Percentiles rank a stretch among this genome's conserved stretches.
Conservation (phyloP, 768 basidiomycete genomes). For the Ephemerocybe angulata region DNA sequence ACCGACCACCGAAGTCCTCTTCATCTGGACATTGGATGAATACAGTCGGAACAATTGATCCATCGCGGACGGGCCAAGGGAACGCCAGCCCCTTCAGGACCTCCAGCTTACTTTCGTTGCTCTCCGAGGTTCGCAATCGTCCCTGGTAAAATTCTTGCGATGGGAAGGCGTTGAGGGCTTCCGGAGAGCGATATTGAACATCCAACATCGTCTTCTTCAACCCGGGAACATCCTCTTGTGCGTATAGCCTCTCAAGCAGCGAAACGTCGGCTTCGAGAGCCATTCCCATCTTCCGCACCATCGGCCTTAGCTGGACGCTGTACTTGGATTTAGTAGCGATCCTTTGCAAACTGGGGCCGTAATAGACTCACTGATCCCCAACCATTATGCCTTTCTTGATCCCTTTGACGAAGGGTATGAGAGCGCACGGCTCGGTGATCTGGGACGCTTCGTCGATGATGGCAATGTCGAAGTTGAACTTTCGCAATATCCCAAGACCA, state of each 20-base stretch:
- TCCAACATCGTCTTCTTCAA: slow-evolving; percentile 62
- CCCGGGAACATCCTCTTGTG: slow-evolving; percentile 25
- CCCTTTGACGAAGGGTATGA: slow-evolving; percentile 68
- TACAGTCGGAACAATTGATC: slow-evolving; percentile 43
- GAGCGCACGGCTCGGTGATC: slow-evolving; percentile 60
- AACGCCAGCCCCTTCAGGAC: slow-evolving; percentile 43
- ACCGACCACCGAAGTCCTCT: slow-evolving; percentile 56
- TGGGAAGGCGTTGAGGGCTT: slow-evolving; percentile 56
- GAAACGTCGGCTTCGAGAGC: slow-evolving; percentile 58
- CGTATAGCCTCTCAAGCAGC: slow-evolving; percentile 58
- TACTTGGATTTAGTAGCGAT: neutral
- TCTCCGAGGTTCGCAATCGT: neutral
- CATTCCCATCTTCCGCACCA: slow-evolving; percentile 55
- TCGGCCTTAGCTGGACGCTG: slow-evolving; percentile 68
- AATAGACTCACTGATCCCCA: slow-evolving; percentile 59
- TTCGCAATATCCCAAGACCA: slow-evolving; percentile 54
- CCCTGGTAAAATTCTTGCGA: slow-evolving; percentile 54
- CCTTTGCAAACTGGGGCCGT: neutral
- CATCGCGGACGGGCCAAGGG: slow-evolving; percentile 50
- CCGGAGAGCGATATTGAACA: slow-evolving; percentile 65
- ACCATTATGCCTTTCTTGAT: slow-evolving; percentile 55
- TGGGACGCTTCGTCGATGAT: slow-evolving; percentile 72
- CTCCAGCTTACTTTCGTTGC: slow-evolving; percentile 39
- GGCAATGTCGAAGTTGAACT: slow-evolving; percentile 55
- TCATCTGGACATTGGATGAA: slow-evolving; percentile 56